Base-by-base conservation (phyloP, 176 grass and related monocot genomes). In the Eleusine coracana region DNA sequence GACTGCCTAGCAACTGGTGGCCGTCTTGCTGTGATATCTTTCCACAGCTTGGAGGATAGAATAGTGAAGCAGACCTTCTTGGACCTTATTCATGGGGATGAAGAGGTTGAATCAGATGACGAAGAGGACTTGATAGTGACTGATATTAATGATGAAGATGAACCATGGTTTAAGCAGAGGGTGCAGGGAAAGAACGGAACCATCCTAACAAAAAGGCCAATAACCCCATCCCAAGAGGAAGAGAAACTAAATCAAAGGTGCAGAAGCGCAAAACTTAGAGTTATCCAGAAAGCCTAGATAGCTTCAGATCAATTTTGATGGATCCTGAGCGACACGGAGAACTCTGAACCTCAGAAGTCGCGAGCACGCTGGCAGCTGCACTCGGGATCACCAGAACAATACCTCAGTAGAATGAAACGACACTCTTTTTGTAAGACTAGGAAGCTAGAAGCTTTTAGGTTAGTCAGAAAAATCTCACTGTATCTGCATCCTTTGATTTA, bases 211-310 rank as follows among this genome's bases (percentile, higher is more conserved):
- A 97, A 94, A 76, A 90, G 92, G 78, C 94, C 94, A 16, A 92
- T 92, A 78, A 94, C 87, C 49, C 94, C 94, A 70, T 92, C 89
- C 3, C 75, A 92, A 73, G 85, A 92, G 74, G 94, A 97, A 86
- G 94, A 97, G 71, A 81, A 86, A 74, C 79, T 97, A 80, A 97
- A 97, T 78, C 85, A 87, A 50, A 94, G 92, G 88, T 97, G 87
- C 86, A 94, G 94, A 89, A 96, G 94, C 65, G 94, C 94, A n/a
- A 96, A 96, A 86, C 88, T 96, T 21, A 90, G 94, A 82, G 86
- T 96, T 74, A 77, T 93, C 41, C 88, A 91, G 68, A 96, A 96
- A 74, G 58, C 77, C 45, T 91, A 48, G 41, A 31, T 44, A 71
- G 23, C 25, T 14, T 70, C 7, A 38, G 42, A 49, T 66, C 34